Evolutionary conservation across 352 stramenopile species (phyloP).

Genomic region (Globisporangium spinosum): DNA sequence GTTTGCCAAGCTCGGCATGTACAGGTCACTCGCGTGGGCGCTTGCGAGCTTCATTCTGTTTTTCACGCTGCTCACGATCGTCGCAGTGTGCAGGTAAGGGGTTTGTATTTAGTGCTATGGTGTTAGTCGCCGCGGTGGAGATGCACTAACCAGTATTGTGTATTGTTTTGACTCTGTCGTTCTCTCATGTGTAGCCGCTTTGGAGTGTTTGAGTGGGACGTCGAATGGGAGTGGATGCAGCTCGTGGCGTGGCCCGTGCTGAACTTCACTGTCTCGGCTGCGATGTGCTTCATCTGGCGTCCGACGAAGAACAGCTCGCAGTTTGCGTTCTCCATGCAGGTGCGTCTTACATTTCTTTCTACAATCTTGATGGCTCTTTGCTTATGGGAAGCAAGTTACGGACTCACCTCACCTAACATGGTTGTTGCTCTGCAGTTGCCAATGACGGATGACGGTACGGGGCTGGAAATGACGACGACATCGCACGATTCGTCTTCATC

Average conservation of each 20-base stretch:
- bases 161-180: neutral
- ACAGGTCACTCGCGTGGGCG: constrained; percentile 75
- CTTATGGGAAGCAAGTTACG: neutral
- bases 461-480: constrained; percentile 58
- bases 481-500: constrained; percentile 47
- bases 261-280: constrained; percentile 87
- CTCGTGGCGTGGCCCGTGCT: constrained; percentile 89
- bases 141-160: neutral
- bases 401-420: neutral
- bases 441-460: constrained; percentile 60
- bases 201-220: constrained; percentile 87
- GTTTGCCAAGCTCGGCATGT: constrained; percentile 89
- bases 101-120: neutral
- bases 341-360: constrained; percentile 17
- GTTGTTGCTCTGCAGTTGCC: constrained; percentile 37
- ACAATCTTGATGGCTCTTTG: neutral
- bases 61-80: constrained; percentile 83
- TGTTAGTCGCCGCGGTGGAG: neutral
- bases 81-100: constrained; percentile 58
- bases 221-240: constrained; percentile 90
- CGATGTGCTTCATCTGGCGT: constrained; percentile 90
- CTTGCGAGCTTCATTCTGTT: constrained; percentile 85
- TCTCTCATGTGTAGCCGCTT: constrained; percentile 38
- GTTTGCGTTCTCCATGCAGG: constrained; percentile 84
- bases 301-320: constrained; percentile 83